Conservation (phyloP, 2,329 filamentous ascomycete genomes). For the Dryadomyces quercivorus region DNA sequence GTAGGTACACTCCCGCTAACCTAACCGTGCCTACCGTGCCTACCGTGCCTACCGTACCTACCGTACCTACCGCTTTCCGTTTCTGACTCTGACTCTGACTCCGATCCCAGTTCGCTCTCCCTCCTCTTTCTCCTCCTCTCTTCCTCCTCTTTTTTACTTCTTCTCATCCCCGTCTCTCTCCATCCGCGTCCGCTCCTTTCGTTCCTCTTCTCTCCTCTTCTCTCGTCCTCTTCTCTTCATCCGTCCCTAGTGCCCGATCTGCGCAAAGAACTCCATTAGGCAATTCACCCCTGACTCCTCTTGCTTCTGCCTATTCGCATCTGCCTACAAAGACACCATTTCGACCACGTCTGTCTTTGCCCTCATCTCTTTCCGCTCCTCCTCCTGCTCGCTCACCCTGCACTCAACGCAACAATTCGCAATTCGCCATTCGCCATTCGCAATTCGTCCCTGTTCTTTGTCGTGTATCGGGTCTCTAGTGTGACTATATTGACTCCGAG, state of each 20-base stretch:
- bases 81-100: neutral
- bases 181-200: conserved; percentile 3
- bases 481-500: conserved; percentile 10
- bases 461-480: conserved; percentile 7
- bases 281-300: neutral
- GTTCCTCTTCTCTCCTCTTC: conserved; percentile 9
- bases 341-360: neutral
- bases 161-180: conserved; percentile 8
- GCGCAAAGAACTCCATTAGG: conserved; percentile 7
- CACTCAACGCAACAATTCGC: too few relatives aligned
- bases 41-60: neutral
- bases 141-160: conserved; percentile 16
- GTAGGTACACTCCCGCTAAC: neutral
- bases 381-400: conserved; percentile 2
- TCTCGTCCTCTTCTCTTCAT: conserved; percentile 13
- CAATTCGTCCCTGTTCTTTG: conserved; percentile 1
- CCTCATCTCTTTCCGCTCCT: conserved; percentile 1
- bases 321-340: neutral
- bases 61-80: neutral
- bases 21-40: neutral
- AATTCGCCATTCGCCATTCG: too few relatives aligned
- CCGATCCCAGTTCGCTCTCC: conserved; percentile 14
- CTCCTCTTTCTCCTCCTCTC: conserved; percentile 18
- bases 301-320: neutral
- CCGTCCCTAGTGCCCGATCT: conserved; percentile 7